A percentile compares a stretch with the other conserved stretches of the same genome.
Conservation (phyloP, 164 flowering plant genomes). For the Chimonanthus praecox region DNA sequence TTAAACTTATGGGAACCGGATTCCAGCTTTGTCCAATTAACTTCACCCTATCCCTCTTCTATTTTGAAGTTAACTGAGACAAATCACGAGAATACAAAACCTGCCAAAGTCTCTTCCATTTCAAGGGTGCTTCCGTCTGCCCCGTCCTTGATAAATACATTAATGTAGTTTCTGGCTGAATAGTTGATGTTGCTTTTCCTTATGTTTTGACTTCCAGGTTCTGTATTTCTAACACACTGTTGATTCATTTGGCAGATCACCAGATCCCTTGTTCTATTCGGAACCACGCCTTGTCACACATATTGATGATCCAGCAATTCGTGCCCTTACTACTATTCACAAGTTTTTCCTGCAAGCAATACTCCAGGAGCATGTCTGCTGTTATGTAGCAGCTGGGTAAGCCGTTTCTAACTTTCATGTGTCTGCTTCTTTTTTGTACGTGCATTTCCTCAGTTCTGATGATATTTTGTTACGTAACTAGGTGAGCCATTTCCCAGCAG, state of each 20-base stretch:
- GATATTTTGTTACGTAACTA: constrained; percentile 19
- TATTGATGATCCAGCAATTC: constrained; percentile 91
- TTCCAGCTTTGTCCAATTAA: no score
- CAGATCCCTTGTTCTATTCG: constrained; percentile 75
- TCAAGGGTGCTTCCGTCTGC: neutral
- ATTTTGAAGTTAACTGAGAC: no score
- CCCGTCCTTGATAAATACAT: neutral
- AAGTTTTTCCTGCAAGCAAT: constrained; percentile 84
- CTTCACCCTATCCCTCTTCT: no score
- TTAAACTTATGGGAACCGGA: no score
- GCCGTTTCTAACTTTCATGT: constrained; percentile 9
- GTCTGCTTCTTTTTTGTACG: neutral
- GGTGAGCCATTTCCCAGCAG: constrained; percentile 93
- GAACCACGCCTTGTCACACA: constrained; percentile 90
- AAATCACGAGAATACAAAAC: no score
- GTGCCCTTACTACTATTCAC: constrained; percentile 78
- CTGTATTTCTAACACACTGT: neutral
- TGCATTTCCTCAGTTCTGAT: neutral
- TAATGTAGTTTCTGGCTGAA: neutral
- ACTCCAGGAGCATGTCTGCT: constrained; percentile 74
- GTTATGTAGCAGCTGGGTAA: constrained; percentile 96
- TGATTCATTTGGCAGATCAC: constrained; percentile 40
- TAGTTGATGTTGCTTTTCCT: neutral
- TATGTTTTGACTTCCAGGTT: neutral
- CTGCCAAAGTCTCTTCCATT: neutral